Conservation (phyloP, 345 rosid genomes). For the Odontarrhena argentea region DNA sequence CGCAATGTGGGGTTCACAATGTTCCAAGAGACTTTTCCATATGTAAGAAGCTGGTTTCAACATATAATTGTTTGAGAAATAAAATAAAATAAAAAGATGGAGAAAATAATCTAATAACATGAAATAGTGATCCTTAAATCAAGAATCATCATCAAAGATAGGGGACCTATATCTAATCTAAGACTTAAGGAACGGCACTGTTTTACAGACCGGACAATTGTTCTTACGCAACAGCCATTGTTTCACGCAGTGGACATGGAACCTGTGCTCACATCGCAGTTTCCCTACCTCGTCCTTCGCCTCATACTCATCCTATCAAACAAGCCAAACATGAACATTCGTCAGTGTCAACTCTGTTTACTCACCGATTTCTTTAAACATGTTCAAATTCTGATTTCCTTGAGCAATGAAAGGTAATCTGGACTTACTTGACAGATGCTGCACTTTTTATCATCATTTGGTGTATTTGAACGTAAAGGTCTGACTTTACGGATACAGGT, state of each 20-base stretch:
- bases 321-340: background rate
- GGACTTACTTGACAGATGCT: slow-evolving; percentile 78
- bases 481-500: slow-evolving; percentile 63
- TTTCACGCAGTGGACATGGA: slow-evolving; percentile 75
- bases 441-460: slow-evolving; percentile 67
- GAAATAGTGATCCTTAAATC: slow-evolving; percentile 15
- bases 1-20: slow-evolving; percentile 36
- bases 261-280: slow-evolving; percentile 73
- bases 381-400: background rate
- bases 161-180: slow-evolving; percentile 16
- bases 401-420: background rate
- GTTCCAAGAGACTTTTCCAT: slow-evolving; percentile 5
- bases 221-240: slow-evolving; percentile 92
- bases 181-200: slow-evolving; percentile 41
- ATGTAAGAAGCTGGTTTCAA: slow-evolving; percentile 10
- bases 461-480: slow-evolving; percentile 39
- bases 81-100: slow-evolving; percentile 17
- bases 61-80: background rate
- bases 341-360: background rate
- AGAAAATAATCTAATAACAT: slow-evolving; percentile 25
- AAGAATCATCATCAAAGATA: slow-evolving; percentile 19
- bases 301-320: slow-evolving; percentile 76
- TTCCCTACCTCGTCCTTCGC: slow-evolving; percentile 68
- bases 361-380: background rate
- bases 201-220: slow-evolving; percentile 83